A percentile compares a stretch with the other conserved stretches of the same genome.
Evolutionary conservation across 208 protist genomes (phyloP).

Genomic region (Crithidia fasciculata): DNA sequence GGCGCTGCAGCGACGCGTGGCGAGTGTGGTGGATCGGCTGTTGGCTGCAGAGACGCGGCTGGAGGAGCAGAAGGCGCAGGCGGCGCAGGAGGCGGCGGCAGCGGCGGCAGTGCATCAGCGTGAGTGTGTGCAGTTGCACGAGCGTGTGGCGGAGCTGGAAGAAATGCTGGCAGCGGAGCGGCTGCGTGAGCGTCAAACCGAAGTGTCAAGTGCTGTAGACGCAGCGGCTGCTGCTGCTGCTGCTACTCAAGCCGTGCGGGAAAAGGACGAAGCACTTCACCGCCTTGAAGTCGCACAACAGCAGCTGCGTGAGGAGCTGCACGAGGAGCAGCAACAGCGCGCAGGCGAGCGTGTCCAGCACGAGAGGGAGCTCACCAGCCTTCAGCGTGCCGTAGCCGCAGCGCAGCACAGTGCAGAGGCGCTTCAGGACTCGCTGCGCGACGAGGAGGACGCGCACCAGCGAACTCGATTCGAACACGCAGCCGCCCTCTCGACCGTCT

Average conservation of each 20-base stretch:
- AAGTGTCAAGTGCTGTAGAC: not conserved
- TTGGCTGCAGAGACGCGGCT: not conserved
- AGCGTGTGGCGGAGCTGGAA: slow-evolving; percentile 6
- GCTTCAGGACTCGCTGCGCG: not conserved
- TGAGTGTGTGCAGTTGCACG: not conserved
- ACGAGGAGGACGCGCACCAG: slow-evolving; percentile 1
- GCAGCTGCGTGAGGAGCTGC: slow-evolving; percentile 1
- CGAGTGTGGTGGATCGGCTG: slow-evolving; percentile 5
- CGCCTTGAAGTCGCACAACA: not conserved
- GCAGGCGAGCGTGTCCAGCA: not conserved
- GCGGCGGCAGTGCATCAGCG: not conserved
- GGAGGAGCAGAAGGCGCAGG: not conserved
- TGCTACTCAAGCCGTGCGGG: not conserved
- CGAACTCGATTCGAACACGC: not conserved
- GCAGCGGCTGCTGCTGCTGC: not conserved
- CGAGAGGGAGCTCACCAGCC: not conserved
- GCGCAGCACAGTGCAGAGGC: not conserved
- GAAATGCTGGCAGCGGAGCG: not conserved
- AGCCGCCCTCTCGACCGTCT: not conserved
- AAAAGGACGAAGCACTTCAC: not conserved
- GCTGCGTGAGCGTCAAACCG: not conserved
- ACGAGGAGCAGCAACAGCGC: not conserved
- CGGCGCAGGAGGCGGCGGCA: not conserved
- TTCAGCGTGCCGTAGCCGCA: not conserved
- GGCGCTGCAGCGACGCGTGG: not conserved